Evolutionary conservation across 2,329 filamentous ascomycete species (phyloP).

Genomic region (Aspergillus intermedius): DNA sequence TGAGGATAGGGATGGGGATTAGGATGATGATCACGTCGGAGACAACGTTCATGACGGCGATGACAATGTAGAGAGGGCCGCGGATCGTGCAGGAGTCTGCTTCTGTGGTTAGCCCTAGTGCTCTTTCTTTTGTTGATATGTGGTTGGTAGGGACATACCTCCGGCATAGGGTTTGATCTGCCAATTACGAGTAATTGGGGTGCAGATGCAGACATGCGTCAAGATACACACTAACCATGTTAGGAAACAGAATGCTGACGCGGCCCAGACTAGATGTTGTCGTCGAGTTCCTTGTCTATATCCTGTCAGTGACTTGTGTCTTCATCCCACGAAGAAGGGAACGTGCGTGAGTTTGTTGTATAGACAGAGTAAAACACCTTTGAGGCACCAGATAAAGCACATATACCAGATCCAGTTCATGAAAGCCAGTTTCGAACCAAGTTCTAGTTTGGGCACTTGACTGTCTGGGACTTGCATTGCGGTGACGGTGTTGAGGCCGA

Average conservation of each 20-base stretch:
- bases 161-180: constrained; percentile 26
- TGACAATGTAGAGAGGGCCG: constrained; percentile 14
- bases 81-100: constrained; percentile 19
- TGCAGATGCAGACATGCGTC: constrained; percentile 24
- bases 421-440: constrained; percentile 27
- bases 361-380: constrained; percentile 26
- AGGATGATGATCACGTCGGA: constrained; percentile 15
- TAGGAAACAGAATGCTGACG: constrained; percentile 16
- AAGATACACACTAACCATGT: constrained; percentile 24
- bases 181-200: constrained; percentile 22
- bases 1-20: constrained; percentile 17
- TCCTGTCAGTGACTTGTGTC: neutral
- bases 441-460: constrained; percentile 13
- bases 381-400: constrained; percentile 26
- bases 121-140: neutral
- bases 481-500: constrained; percentile 20
- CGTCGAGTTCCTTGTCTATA: constrained; percentile 19
- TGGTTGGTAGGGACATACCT: constrained; percentile 7
- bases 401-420: constrained; percentile 32
- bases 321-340: neutral
- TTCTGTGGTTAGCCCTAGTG: neutral
- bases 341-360: constrained; percentile 25
- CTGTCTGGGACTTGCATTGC: constrained; percentile 20
- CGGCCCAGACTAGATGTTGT: constrained; percentile 17
- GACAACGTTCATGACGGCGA: constrained; percentile 13